Evolutionary conservation across 192 early-diverging fungal species (phyloP), one percentile per base, ranked within the genome.

Genomic region (Diversispora eburnea): DNA sequence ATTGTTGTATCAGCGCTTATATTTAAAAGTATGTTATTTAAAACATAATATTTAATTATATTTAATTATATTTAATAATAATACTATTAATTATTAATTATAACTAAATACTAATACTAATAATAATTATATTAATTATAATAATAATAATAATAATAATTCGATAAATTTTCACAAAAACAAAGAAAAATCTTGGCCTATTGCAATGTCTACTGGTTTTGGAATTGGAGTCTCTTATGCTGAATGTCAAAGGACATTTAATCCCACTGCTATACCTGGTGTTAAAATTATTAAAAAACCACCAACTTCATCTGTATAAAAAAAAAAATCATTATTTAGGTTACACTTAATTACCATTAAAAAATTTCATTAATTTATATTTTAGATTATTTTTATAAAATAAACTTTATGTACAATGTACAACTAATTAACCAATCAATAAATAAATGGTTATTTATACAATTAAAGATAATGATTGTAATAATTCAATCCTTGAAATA

Each of bases 1-100:
- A 87, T 95, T 74, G 92, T 93, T n/a, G 86, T 90, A 42, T 93
- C 92, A 22, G 93, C 91, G 51, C 81, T 95, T 33, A 75, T 95
- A 75, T 95, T 95, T 84, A 88, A 87, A 82, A 88, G 92, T 90
- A 85, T 79, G 91, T 83, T 15, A 17, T 17, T 4, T 52, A 52
- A 52, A 12, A 12, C 10, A 12, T 54, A 54, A 10, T 52, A 4
- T 10, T 10, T 54, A 4, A 17, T 54, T 17, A 13, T 13, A 10
- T 13, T 54, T 54, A 10, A 39, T 64, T 8, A 68, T 72, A n/a
- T 33, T 33, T 33, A 33, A 33, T 33, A 33, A 33, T 33, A 33
- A 33, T 33, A 33, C 0, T 33, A 33, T 33, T 33, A 33, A 33
- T 33, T 33, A 33, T 33, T 33, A 33, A 33, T 33, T 1, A 33